These are phyloP conservation scores for Citrullus mucosospermus DNA, from an alignment of 306 rosid genomes.

Conservation along the genomic window DNA sequence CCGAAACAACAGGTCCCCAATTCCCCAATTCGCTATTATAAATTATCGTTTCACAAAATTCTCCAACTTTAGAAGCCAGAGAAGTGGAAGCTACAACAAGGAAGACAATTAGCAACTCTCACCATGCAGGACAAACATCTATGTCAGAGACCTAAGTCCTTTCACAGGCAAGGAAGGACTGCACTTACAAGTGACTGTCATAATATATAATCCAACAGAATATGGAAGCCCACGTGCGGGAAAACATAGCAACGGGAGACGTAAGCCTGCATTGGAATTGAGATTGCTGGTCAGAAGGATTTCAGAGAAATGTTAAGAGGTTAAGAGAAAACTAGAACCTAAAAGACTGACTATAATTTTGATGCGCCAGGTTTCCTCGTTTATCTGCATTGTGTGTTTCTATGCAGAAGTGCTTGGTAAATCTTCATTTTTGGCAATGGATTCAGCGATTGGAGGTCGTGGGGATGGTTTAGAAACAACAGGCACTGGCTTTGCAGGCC, in stretches of 20 bases:
- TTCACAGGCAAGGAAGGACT: background rate
- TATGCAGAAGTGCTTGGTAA: conserved; percentile 47
- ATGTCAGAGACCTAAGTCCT: background rate
- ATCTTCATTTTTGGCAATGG: conserved; percentile 24
- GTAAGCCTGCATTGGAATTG: background rate
- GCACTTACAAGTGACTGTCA: background rate
- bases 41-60: background rate
- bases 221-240: background rate
- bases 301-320: background rate
- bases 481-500: conserved; percentile 43
- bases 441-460: conserved; percentile 19
- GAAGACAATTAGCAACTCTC: background rate
- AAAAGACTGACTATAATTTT: background rate
- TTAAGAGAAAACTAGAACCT: background rate
- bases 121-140: background rate
- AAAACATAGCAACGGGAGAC: background rate
- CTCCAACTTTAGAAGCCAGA: background rate
- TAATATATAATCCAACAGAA: background rate
- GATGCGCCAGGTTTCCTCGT: background rate
- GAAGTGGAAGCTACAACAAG: background rate
- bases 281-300: background rate
- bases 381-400: background rate
- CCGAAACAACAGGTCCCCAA: too few relatives aligned
- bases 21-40: background rate
- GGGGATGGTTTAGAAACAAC: conserved; percentile 34